phyloP scores from a whole-genome alignment of 2,329 filamentous ascomycete species.

The Cercospora zeina region DNA sequence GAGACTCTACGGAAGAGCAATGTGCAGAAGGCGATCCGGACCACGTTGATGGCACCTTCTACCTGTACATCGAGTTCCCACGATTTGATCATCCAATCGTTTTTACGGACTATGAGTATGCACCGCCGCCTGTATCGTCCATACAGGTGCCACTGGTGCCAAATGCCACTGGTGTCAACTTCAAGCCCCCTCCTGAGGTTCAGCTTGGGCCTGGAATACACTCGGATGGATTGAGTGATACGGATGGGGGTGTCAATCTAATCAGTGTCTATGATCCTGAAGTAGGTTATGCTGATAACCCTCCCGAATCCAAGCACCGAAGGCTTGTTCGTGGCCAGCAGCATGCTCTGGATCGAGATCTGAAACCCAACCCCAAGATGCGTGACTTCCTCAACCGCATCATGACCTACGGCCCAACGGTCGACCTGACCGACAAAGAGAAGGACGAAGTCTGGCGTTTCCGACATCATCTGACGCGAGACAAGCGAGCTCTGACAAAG shows the following conservation, averaged over 20 bases:
- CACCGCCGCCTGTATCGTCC: constrained; percentile 76
- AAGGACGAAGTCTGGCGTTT: constrained; percentile 98
- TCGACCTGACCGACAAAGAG: constrained; percentile 82
- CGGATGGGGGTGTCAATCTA: constrained; percentile 61
- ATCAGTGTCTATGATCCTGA: constrained; percentile 93
- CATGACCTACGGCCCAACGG: constrained; percentile 88
- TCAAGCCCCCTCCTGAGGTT: constrained; percentile 83
- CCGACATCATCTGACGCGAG: constrained; percentile 85
- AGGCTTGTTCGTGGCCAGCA: constrained; percentile 87
- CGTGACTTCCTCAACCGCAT: constrained; percentile 89
- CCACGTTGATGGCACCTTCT: constrained; percentile 66
- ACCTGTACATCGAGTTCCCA: constrained; percentile 85
- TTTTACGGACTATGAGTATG: constrained; percentile 91
- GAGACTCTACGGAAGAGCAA: constrained; percentile 13
- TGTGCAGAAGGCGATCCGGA: constrained; percentile 44
- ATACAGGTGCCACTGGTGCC: constrained; percentile 54
- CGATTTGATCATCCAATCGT: constrained; percentile 95
- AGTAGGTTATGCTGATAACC: constrained; percentile 84
- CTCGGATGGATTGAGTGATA: constrained; percentile 56
- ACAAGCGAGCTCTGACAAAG: constrained; percentile 85
- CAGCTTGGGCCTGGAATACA: constrained; percentile 89
- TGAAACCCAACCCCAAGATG: constrained; percentile 94
- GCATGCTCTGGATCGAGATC: constrained; percentile 87
- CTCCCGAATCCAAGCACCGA: constrained; percentile 91
- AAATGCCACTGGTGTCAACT: constrained; percentile 66